A percentile compares a stretch with the other conserved stretches of the same genome.
phyloP scores from a whole-genome alignment of 805 yeast species.

The Yarrowia yakushimensis region DNA sequence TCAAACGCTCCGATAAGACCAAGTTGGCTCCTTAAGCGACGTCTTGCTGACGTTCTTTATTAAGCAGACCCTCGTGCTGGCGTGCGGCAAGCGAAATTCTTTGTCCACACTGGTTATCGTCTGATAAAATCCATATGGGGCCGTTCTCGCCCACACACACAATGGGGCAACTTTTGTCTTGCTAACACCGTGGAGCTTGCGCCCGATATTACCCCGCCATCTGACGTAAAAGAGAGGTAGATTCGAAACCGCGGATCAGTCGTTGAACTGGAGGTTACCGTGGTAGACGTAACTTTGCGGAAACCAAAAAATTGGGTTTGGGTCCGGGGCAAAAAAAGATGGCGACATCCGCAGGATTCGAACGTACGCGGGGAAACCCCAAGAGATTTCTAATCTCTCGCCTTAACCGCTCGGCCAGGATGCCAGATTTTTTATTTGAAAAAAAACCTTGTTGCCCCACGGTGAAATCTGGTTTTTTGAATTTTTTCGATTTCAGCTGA shows the following conservation, averaged over 20 bases:
- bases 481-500: neutral
- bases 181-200: neutral
- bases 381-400: conserved; percentile 25
- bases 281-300: conserved; percentile 7
- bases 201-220: conserved; percentile 11
- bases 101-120: neutral
- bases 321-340: neutral
- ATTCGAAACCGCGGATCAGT: neutral
- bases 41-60: no score
- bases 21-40: conserved; percentile 5
- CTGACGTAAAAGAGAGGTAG: neutral
- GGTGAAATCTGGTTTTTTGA: neutral
- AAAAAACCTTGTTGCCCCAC: neutral
- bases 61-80: no score
- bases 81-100: neutral
- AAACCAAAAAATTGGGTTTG: no score
- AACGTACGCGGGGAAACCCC: conserved; percentile 26
- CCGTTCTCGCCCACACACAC: no score
- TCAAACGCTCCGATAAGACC: neutral
- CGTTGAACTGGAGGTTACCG: neutral
- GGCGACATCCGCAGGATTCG: conserved; percentile 26
- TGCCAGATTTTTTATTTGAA: neutral
- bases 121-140: no score
- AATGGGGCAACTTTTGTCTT: no score
- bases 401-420: conserved; percentile 26